Percentiles rank a stretch among this genome's conserved stretches.
Evolutionary conservation across 257 asterid species (phyloP).

Genomic region (Paraleonurus japonicus): DNA sequence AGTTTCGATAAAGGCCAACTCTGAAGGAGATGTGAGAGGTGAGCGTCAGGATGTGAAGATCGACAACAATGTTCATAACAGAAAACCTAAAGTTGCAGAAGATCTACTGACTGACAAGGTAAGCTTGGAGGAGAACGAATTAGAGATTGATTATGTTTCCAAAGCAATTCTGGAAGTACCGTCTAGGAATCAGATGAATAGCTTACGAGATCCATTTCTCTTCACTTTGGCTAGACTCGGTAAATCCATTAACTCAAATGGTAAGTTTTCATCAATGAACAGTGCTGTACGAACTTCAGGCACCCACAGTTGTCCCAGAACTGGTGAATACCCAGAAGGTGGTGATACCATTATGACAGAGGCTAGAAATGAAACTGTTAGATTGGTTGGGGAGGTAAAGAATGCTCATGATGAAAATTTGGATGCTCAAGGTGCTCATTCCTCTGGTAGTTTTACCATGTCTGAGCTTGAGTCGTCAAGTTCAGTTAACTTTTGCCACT

Average conservation of each 20-base stretch:
- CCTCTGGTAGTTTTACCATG: slow-evolving; percentile 31
- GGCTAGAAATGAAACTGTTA: slow-evolving; percentile 31
- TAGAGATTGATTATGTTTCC: slow-evolving; percentile 31
- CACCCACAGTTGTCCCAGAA: slow-evolving; percentile 23
- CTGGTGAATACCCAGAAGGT: slow-evolving; percentile 34
- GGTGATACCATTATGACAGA: slow-evolving; percentile 33
- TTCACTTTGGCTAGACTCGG: slow-evolving; percentile 37
- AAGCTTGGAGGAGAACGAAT: slow-evolving; percentile 32
- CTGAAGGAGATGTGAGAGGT: slow-evolving; percentile 32
- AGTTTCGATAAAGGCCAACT: slow-evolving; percentile 29
- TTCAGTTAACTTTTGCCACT: slow-evolving; percentile 37
- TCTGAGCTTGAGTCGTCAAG: slow-evolving; percentile 38
- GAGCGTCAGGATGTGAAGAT: slow-evolving; percentile 26
- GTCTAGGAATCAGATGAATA: slow-evolving; percentile 35
- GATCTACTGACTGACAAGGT: slow-evolving; percentile 34
- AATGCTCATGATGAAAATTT: slow-evolving; percentile 32
- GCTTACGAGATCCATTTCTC: slow-evolving; percentile 52
- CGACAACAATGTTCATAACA: slow-evolving; percentile 29
- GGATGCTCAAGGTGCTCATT: slow-evolving; percentile 37
- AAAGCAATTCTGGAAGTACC: slow-evolving; percentile 37
- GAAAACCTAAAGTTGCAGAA: slow-evolving; percentile 33
- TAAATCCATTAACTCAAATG: slow-evolving; percentile 33
- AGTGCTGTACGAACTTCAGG: slow-evolving; percentile 19
- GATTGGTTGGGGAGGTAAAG: slow-evolving; percentile 41
- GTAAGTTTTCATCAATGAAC: slow-evolving; percentile 36